Base-by-base conservation (phyloP, 2,329 filamentous ascomycete species). In the Paraphaeosphaeria minitans region DNA sequence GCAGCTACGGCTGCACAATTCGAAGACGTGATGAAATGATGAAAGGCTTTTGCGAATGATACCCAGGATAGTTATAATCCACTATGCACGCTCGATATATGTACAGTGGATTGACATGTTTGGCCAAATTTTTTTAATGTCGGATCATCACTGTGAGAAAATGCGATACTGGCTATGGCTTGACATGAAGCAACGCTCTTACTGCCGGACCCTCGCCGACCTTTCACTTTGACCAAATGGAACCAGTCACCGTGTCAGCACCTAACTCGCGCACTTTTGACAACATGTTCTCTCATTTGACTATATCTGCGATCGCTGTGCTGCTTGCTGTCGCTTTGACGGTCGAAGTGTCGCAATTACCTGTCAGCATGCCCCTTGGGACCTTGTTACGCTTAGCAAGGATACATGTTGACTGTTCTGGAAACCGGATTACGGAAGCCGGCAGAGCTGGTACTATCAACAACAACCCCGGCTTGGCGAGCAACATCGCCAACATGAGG, bases 1-100 rank as follows among this genome's bases (percentile, higher is more conserved):
- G 41, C 22, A 5, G 43, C 12, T 29, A 5, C 50, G 84, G 84
- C 62, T 79, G 85, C 22, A 72, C 48, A 61, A 35, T 19, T 10
- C 46, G 41, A 46, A 53, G 53, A 35, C 24, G 48, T 22, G 43
- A 48, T 39, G 43, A 42, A n/a, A 21, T n/a, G 19, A 47, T 39
- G 19, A 12, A n/a, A 14, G 9, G 14, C 6, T 9, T 24, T 31
- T 33, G 19, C 22, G 7, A 27, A 45, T 53, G 51, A 53, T 53
- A 53, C 51, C 51, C 41, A 31, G 22, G 6, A 21, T 45, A 33
- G 31, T 53, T 39, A n/a, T 39, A 39, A 19, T n/a, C 16, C 37
- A 39, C 6, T n/a, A 31, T 9, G 8, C 21, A n/a, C 19, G 46
- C 29, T 35, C 46, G n/a, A 31, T 31, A 8, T 31, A 2, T 31